Evolutionary conservation across 139 green algal species (phyloP).

Genomic region (Tetradesmus lagerheimii): DNA sequence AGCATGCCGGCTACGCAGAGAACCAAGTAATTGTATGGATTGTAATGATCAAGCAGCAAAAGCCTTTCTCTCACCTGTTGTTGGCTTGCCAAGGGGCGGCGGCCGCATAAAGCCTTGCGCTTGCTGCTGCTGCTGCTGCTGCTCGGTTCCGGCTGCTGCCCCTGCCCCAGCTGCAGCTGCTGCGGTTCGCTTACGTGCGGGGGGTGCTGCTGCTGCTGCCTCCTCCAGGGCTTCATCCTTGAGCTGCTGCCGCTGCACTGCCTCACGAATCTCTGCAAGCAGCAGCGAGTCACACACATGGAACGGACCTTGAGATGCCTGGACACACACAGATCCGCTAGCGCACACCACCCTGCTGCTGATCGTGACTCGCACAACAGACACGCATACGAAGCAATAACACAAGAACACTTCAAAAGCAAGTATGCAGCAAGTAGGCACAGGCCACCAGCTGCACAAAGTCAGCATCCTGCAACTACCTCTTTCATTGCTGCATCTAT

Average conservation of each 20-base stretch:
- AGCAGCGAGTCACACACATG: not conserved
- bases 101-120: not conserved
- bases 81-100: constrained; percentile 6
- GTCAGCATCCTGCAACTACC: not conserved
- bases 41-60: too few relatives aligned
- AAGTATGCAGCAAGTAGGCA: too few relatives aligned
- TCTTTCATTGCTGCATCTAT: not conserved
- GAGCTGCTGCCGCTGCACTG: constrained; percentile 23
- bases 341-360: too few relatives aligned
- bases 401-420: too few relatives aligned
- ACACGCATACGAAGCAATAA: too few relatives aligned
- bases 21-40: too few relatives aligned
- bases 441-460: too few relatives aligned
- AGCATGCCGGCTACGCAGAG: too few relatives aligned
- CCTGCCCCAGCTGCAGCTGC: not conserved
- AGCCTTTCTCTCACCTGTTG: constrained; percentile 9
- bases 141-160: not conserved
- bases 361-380: not conserved
- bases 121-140: not conserved
- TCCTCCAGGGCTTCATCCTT: constrained; percentile 23
- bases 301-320: too few relatives aligned
- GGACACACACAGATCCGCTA: too few relatives aligned
- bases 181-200: not conserved
- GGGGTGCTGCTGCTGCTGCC: not conserved
- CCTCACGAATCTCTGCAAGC: constrained; percentile 25